Conservation (phyloP, 2,329 filamentous ascomycete species). For the Nigrospora sphaerica region DNA sequence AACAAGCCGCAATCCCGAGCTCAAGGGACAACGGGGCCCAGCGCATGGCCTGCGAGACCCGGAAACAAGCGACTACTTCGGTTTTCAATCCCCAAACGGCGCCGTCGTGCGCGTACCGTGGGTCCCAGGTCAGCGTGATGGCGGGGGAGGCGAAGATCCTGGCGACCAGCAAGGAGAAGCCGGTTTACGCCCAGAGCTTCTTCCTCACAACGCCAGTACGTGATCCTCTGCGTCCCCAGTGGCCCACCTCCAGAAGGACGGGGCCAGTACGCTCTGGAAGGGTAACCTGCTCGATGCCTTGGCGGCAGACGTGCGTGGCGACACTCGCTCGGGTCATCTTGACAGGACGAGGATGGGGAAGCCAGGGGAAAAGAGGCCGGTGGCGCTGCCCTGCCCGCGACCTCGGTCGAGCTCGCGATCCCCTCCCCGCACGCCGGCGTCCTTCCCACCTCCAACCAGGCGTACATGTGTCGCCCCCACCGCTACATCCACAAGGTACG, state of each 20-base stretch:
- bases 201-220: neutral
- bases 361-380: too few relatives aligned
- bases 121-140: constrained; percentile 42
- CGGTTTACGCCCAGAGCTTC: constrained; percentile 37
- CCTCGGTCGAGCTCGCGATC: constrained; percentile 37
- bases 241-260: neutral
- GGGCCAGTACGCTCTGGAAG: neutral
- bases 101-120: constrained; percentile 35
- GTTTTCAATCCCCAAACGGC: constrained; percentile 51
- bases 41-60: constrained; percentile 50
- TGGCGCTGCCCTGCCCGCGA: constrained; percentile 6
- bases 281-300: neutral
- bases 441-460: neutral
- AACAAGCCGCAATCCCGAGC: constrained; percentile 42
- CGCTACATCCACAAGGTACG: too few relatives aligned
- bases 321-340: neutral
- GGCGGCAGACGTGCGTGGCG: neutral
- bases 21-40: constrained; percentile 42
- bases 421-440: constrained; percentile 36
- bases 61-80: constrained; percentile 48
- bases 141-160: constrained; percentile 48
- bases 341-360: neutral
- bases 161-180: constrained; percentile 36
- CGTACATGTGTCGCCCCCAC: constrained; percentile 28
- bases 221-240: constrained; percentile 1